These are phyloP conservation scores for Metschnikowia borealis DNA, from an alignment of 805 yeast species.

Conservation along the genomic window DNA sequence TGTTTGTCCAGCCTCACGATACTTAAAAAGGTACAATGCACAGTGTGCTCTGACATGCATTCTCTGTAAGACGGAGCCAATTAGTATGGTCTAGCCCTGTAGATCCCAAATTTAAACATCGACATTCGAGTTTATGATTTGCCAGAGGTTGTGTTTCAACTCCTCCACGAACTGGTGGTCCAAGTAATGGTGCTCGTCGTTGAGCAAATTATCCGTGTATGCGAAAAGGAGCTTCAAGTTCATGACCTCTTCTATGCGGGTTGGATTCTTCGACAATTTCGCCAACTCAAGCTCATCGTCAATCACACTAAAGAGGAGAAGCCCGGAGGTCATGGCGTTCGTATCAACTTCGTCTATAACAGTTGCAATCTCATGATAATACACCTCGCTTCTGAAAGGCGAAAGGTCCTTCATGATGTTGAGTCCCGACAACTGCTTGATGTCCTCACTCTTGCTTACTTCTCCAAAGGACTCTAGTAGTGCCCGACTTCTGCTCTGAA, in stretches of 20 bases:
- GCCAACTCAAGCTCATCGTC: slow-evolving; percentile 55
- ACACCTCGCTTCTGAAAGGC: slow-evolving; percentile 28
- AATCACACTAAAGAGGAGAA: slow-evolving; percentile 42
- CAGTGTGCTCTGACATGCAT: background rate
- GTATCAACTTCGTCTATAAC: slow-evolving; percentile 15
- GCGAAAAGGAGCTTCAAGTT: slow-evolving; percentile 59
- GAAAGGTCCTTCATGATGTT: slow-evolving; percentile 21
- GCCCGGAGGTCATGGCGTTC: slow-evolving; percentile 25
- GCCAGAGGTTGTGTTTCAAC: slow-evolving; percentile 45
- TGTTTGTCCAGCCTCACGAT: background rate
- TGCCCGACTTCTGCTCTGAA: slow-evolving; percentile 33
- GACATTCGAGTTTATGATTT: background rate
- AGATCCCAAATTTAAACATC: background rate
- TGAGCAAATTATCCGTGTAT: slow-evolving; percentile 46
- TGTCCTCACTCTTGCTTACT: slow-evolving; percentile 23
- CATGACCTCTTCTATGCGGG: slow-evolving; percentile 54
- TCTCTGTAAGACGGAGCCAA: background rate
- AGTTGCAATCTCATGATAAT: slow-evolving; percentile 24
- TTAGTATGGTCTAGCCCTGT: background rate
- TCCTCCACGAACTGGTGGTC: slow-evolving; percentile 50
- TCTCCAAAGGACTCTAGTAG: slow-evolving; percentile 23
- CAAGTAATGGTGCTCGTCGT: slow-evolving; percentile 41
- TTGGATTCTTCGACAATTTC: slow-evolving; percentile 39
- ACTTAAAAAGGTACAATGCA: background rate
- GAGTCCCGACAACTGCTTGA: slow-evolving; percentile 22